Evolutionary conservation across 2,329 filamentous ascomycete species (phyloP).

Genomic region (Botrytis deweyae): DNA sequence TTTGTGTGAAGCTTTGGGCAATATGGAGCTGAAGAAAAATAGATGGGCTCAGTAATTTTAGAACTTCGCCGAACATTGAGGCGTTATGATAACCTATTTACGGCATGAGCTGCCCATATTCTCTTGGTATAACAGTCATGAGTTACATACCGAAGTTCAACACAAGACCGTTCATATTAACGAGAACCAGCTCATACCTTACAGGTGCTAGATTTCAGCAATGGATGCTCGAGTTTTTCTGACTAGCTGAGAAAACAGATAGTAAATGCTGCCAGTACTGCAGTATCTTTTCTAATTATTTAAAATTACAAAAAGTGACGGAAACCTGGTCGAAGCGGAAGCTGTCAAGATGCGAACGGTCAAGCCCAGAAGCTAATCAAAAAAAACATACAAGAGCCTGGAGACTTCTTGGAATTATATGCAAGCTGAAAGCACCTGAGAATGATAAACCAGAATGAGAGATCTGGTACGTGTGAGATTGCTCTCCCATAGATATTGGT

Average conservation of each 20-base stretch:
- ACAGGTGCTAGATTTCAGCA: not conserved
- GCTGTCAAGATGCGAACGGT: not conserved
- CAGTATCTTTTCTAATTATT: not conserved
- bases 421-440: not conserved
- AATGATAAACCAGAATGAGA: not conserved
- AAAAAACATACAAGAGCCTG: not conserved
- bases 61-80: not conserved
- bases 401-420: not conserved
- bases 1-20: not conserved
- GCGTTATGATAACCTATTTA: not conserved
- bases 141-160: not conserved
- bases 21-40: not conserved
- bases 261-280: not conserved
- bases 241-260: not conserved
- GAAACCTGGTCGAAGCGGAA: not conserved
- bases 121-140: no score
- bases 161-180: not conserved
- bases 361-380: not conserved
- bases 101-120: not conserved
- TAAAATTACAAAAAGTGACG: not conserved
- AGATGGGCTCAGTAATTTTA: conserved; percentile 1
- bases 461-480: not conserved
- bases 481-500: not conserved
- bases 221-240: not conserved
- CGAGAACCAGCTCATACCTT: conserved; percentile 10